Conservation (phyloP, 202 grass and related monocot genomes). For the Elaeis oleifera region DNA sequence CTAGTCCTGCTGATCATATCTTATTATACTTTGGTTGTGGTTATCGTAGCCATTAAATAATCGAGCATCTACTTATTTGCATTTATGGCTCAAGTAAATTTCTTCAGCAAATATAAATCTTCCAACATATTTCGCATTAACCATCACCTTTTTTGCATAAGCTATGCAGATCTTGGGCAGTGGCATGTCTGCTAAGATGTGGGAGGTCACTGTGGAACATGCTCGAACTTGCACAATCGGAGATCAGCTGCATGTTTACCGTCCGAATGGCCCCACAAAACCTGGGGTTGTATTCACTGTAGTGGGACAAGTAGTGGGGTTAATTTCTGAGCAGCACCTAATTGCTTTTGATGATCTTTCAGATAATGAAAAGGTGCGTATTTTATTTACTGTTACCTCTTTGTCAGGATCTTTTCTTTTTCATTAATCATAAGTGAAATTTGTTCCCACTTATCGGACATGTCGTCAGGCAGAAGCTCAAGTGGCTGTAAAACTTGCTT, state of each 20-base stretch:
- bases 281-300: slow-evolving; percentile 57
- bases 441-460: slow-evolving; percentile 5
- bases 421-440: not conserved
- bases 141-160: slow-evolving; percentile 16
- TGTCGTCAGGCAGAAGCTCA: slow-evolving; percentile 54
- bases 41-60: too few species aligned
- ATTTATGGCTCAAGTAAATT: too few species aligned
- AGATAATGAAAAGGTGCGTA: slow-evolving; percentile 62
- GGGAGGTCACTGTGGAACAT: slow-evolving; percentile 77
- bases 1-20: too few species aligned
- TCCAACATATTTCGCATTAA: not conserved
- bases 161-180: slow-evolving; percentile 76
- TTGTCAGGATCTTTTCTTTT: not conserved
- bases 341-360: slow-evolving; percentile 42
- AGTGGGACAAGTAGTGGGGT: slow-evolving; percentile 66
- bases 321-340: slow-evolving; percentile 45
- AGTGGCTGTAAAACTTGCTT: slow-evolving; percentile 54
- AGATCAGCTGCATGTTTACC: slow-evolving; percentile 64
- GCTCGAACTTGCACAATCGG: slow-evolving; percentile 48
- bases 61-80: too few species aligned
- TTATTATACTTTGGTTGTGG: too few species aligned
- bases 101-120: too few species aligned
- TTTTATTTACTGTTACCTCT: not conserved
- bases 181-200: slow-evolving; percentile 90
- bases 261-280: slow-evolving; percentile 38